Base-by-base conservation (phyloP, 331 rosid genomes). In the Spiraea crenata region DNA sequence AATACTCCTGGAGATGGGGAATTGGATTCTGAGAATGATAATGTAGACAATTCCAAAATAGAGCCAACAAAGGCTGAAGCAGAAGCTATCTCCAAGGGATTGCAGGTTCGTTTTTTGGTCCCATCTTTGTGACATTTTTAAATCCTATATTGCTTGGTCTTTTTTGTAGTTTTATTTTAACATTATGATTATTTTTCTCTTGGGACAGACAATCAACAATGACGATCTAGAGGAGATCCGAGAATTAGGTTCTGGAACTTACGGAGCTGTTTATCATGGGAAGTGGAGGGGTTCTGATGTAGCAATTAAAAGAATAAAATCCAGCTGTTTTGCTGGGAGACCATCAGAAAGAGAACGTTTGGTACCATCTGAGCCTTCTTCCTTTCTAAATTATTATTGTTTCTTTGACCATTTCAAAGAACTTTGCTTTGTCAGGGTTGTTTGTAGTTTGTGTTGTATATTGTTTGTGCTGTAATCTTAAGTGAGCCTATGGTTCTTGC, bases 221-320 rank as follows among this genome's bases (percentile, higher is more conserved):
- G 96, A 89, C 69, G 99, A 95, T 89, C 81, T 95, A 71, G 99
- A 91, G 85, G 99, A 95, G 86, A 89, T 91, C 73, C 93, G 99
- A 4, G 99, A 91, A 81, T 82, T 95, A 57, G 99, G 99, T 60
- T 85, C 98, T 77, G 99, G 99, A 84, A 95, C 99, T 49, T 95
- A 91, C 63, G 99, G 99, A 51, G 76, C 99, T 76, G 99, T 95
- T 80, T 95, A 62, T 83, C 98, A 95, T 76, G 99, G 99, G 69
- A 95, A 95, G 82, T 95, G 99, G 99, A 89, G 82, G 83, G 99
- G 99, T 65, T 95, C 99, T 77, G 96, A 95, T 63, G 96, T 95
- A 47, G 99, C 99, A 59, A 82, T 95, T 65, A 95, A 95, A 89
- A 89, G 96, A 77, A 95, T 95, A 69, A 95, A 95, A 74, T 92